A percentile compares a stretch with the other conserved stretches of the same genome.
These are phyloP conservation scores for Dovyalis caffra DNA, from an alignment of 345 rosid genomes.

Conservation along the genomic window DNA sequence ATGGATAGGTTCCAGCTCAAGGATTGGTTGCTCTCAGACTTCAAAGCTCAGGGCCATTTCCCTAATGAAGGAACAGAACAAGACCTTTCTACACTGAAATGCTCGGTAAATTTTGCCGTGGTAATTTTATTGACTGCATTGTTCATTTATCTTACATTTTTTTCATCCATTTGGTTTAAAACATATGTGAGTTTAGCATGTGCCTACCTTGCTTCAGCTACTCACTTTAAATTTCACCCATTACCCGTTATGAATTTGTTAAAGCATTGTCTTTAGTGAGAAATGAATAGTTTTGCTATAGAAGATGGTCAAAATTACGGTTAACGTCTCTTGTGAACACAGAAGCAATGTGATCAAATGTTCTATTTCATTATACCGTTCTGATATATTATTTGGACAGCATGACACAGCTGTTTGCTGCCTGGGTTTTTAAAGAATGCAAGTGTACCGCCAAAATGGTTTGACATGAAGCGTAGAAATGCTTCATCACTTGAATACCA, in stretches of 20 bases:
- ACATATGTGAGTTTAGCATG: conserved; percentile 60
- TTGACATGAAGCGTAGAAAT: not conserved
- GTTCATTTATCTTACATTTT: conserved; percentile 59
- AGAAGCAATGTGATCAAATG: not conserved
- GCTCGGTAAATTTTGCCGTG: conserved; percentile 41
- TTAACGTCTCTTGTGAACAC: conserved; percentile 3
- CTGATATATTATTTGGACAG: not conserved
- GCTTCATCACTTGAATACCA: not conserved
- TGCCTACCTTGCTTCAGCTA: conserved; percentile 47
- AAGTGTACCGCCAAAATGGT: not conserved
- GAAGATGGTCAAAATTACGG: not conserved
- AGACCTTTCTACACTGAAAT: conserved; percentile 49
- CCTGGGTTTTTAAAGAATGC: not conserved
- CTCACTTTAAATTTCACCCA: conserved; percentile 46
- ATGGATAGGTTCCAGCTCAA: conserved; percentile 54
- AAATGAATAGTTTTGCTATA: not conserved
- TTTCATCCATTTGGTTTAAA: conserved; percentile 47
- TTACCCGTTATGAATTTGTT: conserved; percentile 28
- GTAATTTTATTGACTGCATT: conserved; percentile 52
- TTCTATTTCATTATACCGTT: not conserved
- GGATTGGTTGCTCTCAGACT: conserved; percentile 59
- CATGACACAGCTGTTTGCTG: not conserved
- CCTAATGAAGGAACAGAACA: conserved; percentile 46
- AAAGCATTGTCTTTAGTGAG: conserved; percentile 12
- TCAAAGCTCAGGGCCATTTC: conserved; percentile 57